Conservation (phyloP, 2,329 filamentous ascomycete genomes). For the Chrysosporium keratinophilum region DNA sequence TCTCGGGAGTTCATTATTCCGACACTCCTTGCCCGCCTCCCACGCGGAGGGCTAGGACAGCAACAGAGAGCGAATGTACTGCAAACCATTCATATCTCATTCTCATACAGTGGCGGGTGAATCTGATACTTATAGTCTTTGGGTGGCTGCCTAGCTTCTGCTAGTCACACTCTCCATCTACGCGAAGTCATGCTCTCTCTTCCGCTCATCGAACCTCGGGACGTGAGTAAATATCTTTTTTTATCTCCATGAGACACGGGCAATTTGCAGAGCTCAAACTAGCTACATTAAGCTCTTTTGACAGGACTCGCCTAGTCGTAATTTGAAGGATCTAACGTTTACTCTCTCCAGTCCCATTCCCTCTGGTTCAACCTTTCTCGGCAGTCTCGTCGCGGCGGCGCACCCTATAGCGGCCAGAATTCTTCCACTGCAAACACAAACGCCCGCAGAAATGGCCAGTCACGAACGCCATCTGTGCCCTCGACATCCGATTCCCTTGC, state of each 20-base stretch:
- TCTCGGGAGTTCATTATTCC: too few species aligned
- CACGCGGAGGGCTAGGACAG: too few species aligned
- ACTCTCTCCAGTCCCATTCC: conserved; percentile 50
- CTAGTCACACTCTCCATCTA: neutral
- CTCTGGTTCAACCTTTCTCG: conserved; percentile 63
- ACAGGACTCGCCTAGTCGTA: neutral
- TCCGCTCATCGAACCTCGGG: conserved; percentile 58
- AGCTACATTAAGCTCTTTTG: too few species aligned
- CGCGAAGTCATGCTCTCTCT: conserved; percentile 38
- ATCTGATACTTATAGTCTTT: too few species aligned
- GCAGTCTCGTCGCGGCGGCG: conserved; percentile 34
- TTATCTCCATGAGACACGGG: neutral
- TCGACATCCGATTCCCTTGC: conserved; percentile 54
- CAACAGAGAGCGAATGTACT: too few species aligned
- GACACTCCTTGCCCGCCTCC: too few species aligned
- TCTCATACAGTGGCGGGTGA: too few species aligned
- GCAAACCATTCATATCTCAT: too few species aligned
- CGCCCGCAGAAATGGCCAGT: conserved; percentile 21
- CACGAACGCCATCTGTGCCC: conserved; percentile 28
- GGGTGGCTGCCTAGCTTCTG: too few species aligned
- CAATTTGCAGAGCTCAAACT: too few species aligned
- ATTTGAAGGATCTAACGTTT: conserved; percentile 7
- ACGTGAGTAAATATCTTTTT: conserved; percentile 43
- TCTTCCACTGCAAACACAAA: conserved; percentile 18
- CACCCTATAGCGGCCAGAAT: conserved; percentile 22